phyloP scores from a whole-genome alignment of 345 rosid species.

The Eucalyptus pauciflora region DNA sequence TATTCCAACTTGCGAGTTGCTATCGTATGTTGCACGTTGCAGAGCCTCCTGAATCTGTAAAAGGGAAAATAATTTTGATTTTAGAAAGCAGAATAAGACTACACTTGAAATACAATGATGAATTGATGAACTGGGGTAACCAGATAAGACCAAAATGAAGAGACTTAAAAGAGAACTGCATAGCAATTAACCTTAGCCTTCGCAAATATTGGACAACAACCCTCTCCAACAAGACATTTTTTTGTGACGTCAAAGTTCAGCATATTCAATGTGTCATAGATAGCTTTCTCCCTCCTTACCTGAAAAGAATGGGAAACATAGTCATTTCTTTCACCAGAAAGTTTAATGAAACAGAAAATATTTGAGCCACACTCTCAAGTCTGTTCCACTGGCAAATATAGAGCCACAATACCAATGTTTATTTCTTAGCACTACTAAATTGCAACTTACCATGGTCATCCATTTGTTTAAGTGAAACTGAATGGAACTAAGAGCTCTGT shows the following conservation, averaged over 20 bases:
- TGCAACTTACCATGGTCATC: conserved; percentile 53
- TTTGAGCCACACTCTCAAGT: neutral
- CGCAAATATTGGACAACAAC: conserved; percentile 95
- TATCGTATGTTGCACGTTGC: conserved; percentile 86
- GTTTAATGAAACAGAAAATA: neutral
- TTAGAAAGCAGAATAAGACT: neutral
- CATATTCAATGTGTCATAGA: conserved; percentile 88
- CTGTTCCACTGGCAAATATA: neutral
- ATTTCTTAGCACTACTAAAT: neutral
- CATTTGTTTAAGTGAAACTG: conserved; percentile 63
- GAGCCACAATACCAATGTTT: neutral
- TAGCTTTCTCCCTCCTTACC: conserved; percentile 88
- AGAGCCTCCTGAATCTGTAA: conserved; percentile 86
- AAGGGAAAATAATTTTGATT: neutral
- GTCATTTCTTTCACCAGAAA: neutral
- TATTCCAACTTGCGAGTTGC: conserved; percentile 86
- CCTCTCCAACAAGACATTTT: conserved; percentile 97
- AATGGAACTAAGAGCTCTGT: conserved; percentile 61
- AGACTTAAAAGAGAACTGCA: neutral
- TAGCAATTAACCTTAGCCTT: conserved; percentile 50
- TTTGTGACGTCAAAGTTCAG: conserved; percentile 96
- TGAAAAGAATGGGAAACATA: neutral
- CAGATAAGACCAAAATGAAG: neutral
- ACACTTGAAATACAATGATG: neutral
- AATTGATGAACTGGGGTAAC: neutral